Base-by-base conservation (phyloP, 805 yeast genomes). In the Yamadazyma nakazawae region DNA sequence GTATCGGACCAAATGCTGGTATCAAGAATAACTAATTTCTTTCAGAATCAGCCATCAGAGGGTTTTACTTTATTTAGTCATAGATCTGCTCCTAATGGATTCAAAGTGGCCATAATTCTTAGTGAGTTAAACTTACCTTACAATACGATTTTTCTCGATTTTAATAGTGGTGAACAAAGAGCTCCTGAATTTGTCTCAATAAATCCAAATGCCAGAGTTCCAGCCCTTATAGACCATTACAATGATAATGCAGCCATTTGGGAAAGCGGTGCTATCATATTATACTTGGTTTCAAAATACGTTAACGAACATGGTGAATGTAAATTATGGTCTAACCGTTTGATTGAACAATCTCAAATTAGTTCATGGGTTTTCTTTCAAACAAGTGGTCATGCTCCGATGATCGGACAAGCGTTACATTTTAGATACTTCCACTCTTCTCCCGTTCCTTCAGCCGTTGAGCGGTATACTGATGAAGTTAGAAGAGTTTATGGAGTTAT, bases 311-410 rank as follows among this genome's bases (percentile, higher is more conserved):
- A 71, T 46, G 87, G 87, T 7, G 74, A 74, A 34, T 85, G 92
- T 56, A 74, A 87, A 9, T 76, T 89, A 45, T 92, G 96, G 89
- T 82, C 95, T 3, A 83, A 80, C 44, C 85, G 84, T 59, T 62
- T 85, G 44, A 74, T 80, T 12, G 96, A 88, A 53, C 96, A 89
- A 68, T 76, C 91, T 2, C 92, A 85, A 62, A 88, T 91, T 48
- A 77, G 81, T 50, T 80, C 90, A 6, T 91, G 97, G 97, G 74
- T 92, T 34, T 91, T 88, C 60, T 91, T 91, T 74, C 98, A 91
- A 68, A 89, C 97, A 2, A 85, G 95, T 4, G 97, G 98, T 6
- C 97, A 90, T 63, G 96, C 97, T 0, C 97, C 97, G n/a, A 91
- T 91, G 96, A 87, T 91, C 57, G 97, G 97, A 16, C 97, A 91